Evolutionary conservation across 2,329 filamentous ascomycete genomes (phyloP).

Genomic region (Aureobasidium sp.): DNA sequence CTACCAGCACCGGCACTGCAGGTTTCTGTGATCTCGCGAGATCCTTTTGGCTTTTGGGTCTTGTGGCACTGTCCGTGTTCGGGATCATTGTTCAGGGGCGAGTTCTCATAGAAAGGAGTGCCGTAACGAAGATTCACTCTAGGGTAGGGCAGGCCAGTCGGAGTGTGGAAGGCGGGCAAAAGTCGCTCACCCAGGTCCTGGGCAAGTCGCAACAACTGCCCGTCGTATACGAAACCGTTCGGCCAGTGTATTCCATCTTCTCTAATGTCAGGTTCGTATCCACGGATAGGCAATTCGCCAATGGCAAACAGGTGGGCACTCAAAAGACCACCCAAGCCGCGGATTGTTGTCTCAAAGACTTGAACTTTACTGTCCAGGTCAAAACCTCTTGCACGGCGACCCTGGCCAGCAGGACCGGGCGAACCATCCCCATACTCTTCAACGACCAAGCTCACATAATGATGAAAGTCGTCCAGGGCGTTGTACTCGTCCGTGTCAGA

Average conservation of each 20-base stretch:
- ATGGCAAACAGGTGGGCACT: slow-evolving; percentile 91
- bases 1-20: slow-evolving; percentile 97
- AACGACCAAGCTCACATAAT: slow-evolving; percentile 69
- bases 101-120: slow-evolving; percentile 87
- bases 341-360: slow-evolving; percentile 95
- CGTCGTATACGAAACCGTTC: slow-evolving; percentile 70
- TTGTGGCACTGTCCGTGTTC: slow-evolving; percentile 41
- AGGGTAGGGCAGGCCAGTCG: slow-evolving; percentile 88
- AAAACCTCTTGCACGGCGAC: slow-evolving; percentile 70
- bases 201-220: slow-evolving; percentile 83
- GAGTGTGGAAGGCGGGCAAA: slow-evolving; percentile 84
- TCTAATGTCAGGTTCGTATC: slow-evolving; percentile 55
- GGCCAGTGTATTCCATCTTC: slow-evolving; percentile 57
- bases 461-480: slow-evolving; percentile 59
- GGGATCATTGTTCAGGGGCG: slow-evolving; percentile 60
- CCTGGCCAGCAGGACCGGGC: slow-evolving; percentile 59
- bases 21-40: slow-evolving; percentile 80
- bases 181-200: slow-evolving; percentile 76
- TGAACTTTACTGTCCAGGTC: slow-evolving; percentile 97
- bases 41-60: slow-evolving; percentile 36
- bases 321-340: slow-evolving; percentile 81
- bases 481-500: slow-evolving; percentile 48
- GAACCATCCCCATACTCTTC: slow-evolving; percentile 81
- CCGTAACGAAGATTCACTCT: slow-evolving; percentile 86
- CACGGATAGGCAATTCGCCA: slow-evolving; percentile 78